phyloP scores from a whole-genome alignment of 1,284 basidiomycete genomes.

The Ceratobasidium sp. region DNA sequence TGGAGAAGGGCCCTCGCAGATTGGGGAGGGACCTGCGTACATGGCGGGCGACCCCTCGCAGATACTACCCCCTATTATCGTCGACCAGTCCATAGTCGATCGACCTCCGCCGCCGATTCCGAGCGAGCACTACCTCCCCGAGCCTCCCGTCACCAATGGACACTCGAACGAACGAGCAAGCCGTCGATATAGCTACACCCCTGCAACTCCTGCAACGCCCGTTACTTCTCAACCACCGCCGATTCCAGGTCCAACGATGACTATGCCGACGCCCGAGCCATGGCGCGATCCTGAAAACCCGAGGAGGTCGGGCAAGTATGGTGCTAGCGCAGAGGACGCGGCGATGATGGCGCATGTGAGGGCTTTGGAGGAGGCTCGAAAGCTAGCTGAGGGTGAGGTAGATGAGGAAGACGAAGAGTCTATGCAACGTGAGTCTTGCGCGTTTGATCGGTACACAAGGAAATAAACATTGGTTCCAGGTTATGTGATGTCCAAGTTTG shows the following conservation, averaged over 20 bases:
- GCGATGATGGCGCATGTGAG: constrained; percentile 29
- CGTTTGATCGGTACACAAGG: not conserved
- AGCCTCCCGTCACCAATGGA: not conserved
- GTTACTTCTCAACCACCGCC: constrained; percentile 17
- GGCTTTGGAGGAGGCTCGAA: constrained; percentile 37
- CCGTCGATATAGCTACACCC: constrained; percentile 27
- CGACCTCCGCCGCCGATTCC: constrained; percentile 40
- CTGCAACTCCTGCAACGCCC: constrained; percentile 21
- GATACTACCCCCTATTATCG: constrained; percentile 1
- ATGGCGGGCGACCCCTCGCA: not conserved
- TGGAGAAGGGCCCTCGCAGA: constrained; percentile 14
- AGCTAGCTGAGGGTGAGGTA: constrained; percentile 19
- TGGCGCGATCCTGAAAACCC: constrained; percentile 17
- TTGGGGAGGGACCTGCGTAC: constrained; percentile 19
- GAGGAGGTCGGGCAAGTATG: not conserved
- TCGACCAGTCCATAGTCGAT: constrained; percentile 9
- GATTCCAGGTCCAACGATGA: not conserved
- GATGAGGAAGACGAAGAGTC: constrained; percentile 39
- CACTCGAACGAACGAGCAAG: not conserved
- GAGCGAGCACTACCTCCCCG: not conserved
- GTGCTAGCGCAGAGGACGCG: constrained; percentile 18
- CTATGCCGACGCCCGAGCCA: constrained; percentile 32
- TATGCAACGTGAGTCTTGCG: constrained; percentile 32
- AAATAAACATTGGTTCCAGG: not conserved
- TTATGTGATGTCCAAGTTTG: constrained; percentile 16